These are phyloP conservation scores for Geum urbanum DNA, from an alignment of 306 rosid species.

Conservation along the genomic window DNA sequence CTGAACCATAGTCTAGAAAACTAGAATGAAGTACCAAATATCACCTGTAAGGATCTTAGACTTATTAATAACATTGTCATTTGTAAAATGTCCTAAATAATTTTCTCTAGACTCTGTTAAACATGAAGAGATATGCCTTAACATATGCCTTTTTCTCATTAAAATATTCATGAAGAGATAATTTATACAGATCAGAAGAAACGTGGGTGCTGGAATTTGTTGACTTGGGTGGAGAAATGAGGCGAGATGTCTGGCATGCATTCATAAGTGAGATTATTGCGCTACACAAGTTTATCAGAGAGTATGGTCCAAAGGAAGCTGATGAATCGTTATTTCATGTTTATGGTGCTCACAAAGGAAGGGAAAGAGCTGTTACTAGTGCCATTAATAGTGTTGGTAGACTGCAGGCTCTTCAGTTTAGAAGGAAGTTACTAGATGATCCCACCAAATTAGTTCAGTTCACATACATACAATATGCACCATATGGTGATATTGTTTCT, in stretches of 20 bases:
- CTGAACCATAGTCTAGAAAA: neutral
- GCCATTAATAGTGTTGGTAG: constrained; percentile 73
- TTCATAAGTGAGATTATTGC: constrained; percentile 70
- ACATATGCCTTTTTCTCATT: neutral
- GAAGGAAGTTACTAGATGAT: constrained; percentile 77
- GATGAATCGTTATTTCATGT: constrained; percentile 60
- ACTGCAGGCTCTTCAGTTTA: constrained; percentile 79
- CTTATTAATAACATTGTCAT: neutral
- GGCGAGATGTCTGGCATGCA: constrained; percentile 94
- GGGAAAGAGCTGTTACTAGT: constrained; percentile 56
- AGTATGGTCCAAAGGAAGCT: constrained; percentile 70
- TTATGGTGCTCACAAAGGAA: constrained; percentile 77
- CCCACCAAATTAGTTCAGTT: constrained; percentile 86
- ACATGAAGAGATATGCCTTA: neutral
- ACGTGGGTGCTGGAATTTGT: constrained; percentile 84
- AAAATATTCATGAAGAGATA: constrained; percentile 16
- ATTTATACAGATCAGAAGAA: constrained; percentile 46
- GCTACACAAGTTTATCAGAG: constrained; percentile 63
- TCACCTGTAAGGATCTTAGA: neutral
- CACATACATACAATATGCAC: constrained; percentile 63
- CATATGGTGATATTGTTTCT: constrained; percentile 67
- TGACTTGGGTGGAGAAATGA: constrained; percentile 97
- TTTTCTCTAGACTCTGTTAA: neutral
- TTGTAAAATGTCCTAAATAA: neutral
- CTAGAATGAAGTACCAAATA: no score